Evolutionary conservation across 805 yeast species (phyloP).

Genomic region (Lachancea sp.): DNA sequence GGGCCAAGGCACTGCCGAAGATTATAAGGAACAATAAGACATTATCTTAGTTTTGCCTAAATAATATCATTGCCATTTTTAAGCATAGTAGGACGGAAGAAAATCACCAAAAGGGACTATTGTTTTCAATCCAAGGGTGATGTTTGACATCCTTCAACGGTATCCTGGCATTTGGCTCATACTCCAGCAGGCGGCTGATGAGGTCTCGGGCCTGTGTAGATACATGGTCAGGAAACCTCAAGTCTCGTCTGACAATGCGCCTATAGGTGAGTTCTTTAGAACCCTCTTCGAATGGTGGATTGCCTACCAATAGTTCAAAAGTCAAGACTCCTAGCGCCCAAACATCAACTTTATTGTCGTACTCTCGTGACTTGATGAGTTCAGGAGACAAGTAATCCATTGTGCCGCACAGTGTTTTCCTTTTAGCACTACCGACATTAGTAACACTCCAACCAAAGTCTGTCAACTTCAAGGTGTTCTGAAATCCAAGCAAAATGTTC

Average conservation of each 20-base stretch:
- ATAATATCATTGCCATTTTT: background rate
- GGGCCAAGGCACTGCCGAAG: conserved; percentile 76
- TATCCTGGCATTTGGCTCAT: conserved; percentile 63
- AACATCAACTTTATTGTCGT: conserved; percentile 72
- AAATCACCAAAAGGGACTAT: conserved; percentile 55
- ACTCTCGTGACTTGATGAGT: conserved; percentile 77
- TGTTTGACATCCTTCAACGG: conserved; percentile 51
- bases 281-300: conserved; percentile 86
- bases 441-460: conserved; percentile 95
- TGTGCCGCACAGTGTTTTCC: conserved; percentile 91
- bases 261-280: conserved; percentile 73
- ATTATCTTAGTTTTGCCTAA: conserved; percentile 20
- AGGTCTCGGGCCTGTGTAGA: conserved; percentile 73
- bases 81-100: background rate
- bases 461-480: conserved; percentile 73
- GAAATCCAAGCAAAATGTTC: conserved; percentile 70
- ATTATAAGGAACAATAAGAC: conserved; percentile 49
- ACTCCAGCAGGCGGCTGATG: conserved; percentile 54
- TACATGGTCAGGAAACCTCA: conserved; percentile 63
- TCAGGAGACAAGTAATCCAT: conserved; percentile 93
- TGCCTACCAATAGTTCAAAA: conserved; percentile 80
- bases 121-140: conserved; percentile 81
- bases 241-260: conserved; percentile 71
- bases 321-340: conserved; percentile 91
- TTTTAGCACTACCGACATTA: conserved; percentile 48